Conservation (phyloP, 352 stramenopile species). For the Globisporangium abappressorium region DNA sequence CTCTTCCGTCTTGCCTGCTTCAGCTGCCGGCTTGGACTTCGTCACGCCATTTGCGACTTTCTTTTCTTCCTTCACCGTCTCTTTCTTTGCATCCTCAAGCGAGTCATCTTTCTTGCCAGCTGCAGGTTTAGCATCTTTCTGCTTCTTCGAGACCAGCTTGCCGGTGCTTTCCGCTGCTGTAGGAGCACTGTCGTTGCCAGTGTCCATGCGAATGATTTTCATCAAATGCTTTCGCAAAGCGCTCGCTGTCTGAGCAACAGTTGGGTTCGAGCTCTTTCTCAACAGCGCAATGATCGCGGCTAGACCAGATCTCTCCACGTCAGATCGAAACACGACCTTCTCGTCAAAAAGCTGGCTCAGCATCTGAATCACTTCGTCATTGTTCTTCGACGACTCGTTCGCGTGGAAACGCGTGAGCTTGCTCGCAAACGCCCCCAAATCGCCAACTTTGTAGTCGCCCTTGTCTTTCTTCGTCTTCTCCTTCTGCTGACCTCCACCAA, state of each 20-base stretch:
- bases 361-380: slow-evolving; percentile 71
- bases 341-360: slow-evolving; percentile 71
- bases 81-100: slow-evolving; percentile 3
- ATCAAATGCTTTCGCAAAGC: slow-evolving; percentile 81
- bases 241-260: slow-evolving; percentile 65
- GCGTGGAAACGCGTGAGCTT: slow-evolving; percentile 59
- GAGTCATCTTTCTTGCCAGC: not conserved
- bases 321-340: slow-evolving; percentile 62
- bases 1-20: not conserved
- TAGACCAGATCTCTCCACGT: slow-evolving; percentile 66
- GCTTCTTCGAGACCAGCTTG: slow-evolving; percentile 16
- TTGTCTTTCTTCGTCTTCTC: slow-evolving; percentile 62
- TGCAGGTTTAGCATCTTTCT: slow-evolving; percentile 14
- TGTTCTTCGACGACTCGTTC: slow-evolving; percentile 76
- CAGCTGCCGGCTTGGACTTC: not conserved
- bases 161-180: slow-evolving; percentile 37
- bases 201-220: slow-evolving; percentile 54
- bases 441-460: slow-evolving; percentile 61
- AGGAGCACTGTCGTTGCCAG: slow-evolving; percentile 21
- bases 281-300: slow-evolving; percentile 63
- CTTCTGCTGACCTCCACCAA: slow-evolving; percentile 22
- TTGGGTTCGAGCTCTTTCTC: slow-evolving; percentile 68
- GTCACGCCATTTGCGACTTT: slow-evolving; percentile 8
- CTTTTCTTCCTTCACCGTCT: not conserved
- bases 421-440: slow-evolving; percentile 47